Base-by-base conservation (phyloP, 106 monocot species). In the Platanthera guangdongensis region DNA sequence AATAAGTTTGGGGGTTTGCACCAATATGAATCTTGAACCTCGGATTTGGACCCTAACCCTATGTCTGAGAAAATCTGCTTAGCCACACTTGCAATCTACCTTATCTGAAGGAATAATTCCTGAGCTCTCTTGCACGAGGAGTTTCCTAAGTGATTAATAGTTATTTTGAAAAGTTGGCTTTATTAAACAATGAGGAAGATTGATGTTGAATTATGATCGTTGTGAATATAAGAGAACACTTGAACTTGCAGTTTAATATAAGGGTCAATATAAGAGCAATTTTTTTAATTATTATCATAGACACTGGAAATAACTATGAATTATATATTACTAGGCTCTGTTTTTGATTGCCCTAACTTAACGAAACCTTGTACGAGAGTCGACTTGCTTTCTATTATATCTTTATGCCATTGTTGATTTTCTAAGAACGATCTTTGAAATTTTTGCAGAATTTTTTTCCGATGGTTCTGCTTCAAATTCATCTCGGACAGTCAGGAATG, bases 391-490 rank as follows among this genome's bases (percentile, higher is more conserved):
- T 3, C 70, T 70, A 25, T 70, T 62, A 16, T 5, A 47, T 47
- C 5, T 47, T 6, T 70, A 47, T 47, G 48, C 53, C 65, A 68
- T 30, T 28, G 13, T 8, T 47, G 62, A 67, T 68, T 39, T 60
- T 10, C 7, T 3, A 25, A 71, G 19, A 71, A 10, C 59, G 3
- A n/a, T 22, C 10, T 10, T 59, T 3, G 72, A 18, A 9, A 4
- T 21, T 59, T 76, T n/a, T 84, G 77, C 86, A 92, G 91, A 92
- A 74, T 86, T 88, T 76, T 30, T 74, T 19, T 86, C 88, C 57
- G 84, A 87, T 72, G 78, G 78, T 83, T 92, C 86, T 68, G 4
- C 73, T 15, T 75, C 87, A 68, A 83, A 63, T 14, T 68, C 81
- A 28, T 87, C 79, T 32, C 71, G 78, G 63, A 76, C 76, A 3